A percentile compares a stretch with the other conserved stretches of the same genome.
Conservation (phyloP, 306 rosid species). For the Ormosia emarginata region DNA sequence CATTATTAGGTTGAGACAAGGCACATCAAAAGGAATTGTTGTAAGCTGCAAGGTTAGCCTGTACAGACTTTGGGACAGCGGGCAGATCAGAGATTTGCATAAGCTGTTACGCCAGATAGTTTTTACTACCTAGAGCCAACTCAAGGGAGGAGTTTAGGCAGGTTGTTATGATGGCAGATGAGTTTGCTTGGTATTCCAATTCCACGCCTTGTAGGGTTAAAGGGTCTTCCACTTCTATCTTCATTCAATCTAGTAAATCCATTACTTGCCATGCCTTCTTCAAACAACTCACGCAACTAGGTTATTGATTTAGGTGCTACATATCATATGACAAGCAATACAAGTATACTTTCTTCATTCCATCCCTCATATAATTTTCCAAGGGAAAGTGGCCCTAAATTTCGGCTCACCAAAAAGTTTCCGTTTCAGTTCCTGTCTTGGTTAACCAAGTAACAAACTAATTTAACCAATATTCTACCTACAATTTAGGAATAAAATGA, state of each 20-base stretch:
- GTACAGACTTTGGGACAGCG: not conserved
- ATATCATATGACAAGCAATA: not conserved
- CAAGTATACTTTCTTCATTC: not conserved
- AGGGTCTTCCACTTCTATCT: not conserved
- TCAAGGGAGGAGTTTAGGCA: not conserved
- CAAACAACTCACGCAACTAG: not conserved
- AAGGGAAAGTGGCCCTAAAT: not conserved
- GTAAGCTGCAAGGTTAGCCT: not conserved
- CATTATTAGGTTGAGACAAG: not conserved
- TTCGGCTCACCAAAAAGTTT: not conserved
- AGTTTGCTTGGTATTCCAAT: not conserved
- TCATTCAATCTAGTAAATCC: not conserved
- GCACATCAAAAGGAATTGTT: not conserved
- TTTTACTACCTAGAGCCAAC: not conserved
- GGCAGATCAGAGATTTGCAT: not conserved
- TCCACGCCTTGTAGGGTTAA: not conserved
- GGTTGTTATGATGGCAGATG: not conserved
- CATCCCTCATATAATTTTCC: not conserved
- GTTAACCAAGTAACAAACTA: too few relatives aligned
- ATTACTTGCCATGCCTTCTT: not conserved
- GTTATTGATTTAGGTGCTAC: not conserved
- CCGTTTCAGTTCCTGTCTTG: not conserved
- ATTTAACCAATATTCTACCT: too few relatives aligned
- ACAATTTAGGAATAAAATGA: too few relatives aligned
- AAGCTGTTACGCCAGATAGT: not conserved